Evolutionary conservation across 805 yeast species (phyloP).

Genomic region (Hemisphaericaspora nanyangensis): DNA sequence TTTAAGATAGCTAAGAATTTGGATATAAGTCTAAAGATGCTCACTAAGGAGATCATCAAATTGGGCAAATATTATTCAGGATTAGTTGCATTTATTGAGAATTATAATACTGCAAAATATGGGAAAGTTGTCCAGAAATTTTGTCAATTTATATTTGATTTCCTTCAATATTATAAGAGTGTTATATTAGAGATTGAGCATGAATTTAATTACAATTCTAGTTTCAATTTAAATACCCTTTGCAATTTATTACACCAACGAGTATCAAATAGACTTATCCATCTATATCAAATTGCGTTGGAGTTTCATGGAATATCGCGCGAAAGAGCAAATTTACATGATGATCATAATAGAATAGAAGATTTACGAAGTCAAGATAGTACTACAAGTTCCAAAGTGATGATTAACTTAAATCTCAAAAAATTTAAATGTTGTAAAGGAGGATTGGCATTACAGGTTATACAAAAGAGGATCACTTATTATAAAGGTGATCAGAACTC

Average conservation of each 20-base stretch:
- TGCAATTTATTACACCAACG: conserved; percentile 35
- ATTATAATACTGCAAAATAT: conserved; percentile 48
- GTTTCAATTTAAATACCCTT: conserved; percentile 57
- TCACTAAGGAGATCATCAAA: conserved; percentile 56
- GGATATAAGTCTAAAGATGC: conserved; percentile 69
- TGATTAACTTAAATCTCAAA: conserved; percentile 16
- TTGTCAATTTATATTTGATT: conserved; percentile 50
- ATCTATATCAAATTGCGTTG: conserved; percentile 55
- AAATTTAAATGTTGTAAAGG: conserved; percentile 66
- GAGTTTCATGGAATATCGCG: conserved; percentile 48
- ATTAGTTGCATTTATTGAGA: conserved; percentile 56
- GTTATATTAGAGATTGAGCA: conserved; percentile 46
- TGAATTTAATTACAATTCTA: conserved; percentile 44
- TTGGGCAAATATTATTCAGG: conserved; percentile 63
- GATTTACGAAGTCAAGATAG: background rate
- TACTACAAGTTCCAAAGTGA: background rate
- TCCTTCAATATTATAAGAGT: conserved; percentile 22
- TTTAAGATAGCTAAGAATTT: conserved; percentile 67
- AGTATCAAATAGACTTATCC: conserved; percentile 36
- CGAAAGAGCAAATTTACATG: conserved; percentile 17
- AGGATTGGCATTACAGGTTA: conserved; percentile 61
- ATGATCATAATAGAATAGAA: background rate
- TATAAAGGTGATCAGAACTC: conserved; percentile 65
- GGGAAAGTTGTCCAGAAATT: conserved; percentile 77
- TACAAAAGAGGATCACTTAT: conserved; percentile 54